These are phyloP conservation scores for Pezicula radicicola DNA, from an alignment of 2,329 filamentous ascomycete genomes.

Conservation along the genomic window DNA sequence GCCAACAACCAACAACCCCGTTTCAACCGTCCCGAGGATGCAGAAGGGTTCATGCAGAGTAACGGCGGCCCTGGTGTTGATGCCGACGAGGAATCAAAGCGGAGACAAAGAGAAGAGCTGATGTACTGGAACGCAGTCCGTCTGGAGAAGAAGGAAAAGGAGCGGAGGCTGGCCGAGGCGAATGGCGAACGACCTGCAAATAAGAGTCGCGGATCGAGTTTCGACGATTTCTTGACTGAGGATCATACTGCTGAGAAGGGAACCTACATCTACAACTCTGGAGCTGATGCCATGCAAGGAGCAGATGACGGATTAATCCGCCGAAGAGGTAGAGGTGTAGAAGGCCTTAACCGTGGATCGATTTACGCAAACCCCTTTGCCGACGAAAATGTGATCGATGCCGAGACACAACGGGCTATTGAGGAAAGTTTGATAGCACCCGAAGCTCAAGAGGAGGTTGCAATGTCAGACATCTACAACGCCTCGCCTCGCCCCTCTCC, in stretches of 20 bases:
- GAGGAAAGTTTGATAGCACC: constrained; percentile 41
- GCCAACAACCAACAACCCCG: constrained; percentile 39
- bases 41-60: constrained; percentile 58
- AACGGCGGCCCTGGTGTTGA: constrained; percentile 46
- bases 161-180: constrained; percentile 19
- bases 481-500: constrained; percentile 8
- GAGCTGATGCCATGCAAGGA: constrained; percentile 39
- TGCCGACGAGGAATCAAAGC: constrained; percentile 59
- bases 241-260: constrained; percentile 51
- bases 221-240: constrained; percentile 56
- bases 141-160: constrained; percentile 43
- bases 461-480: constrained; percentile 48
- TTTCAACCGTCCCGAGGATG: constrained; percentile 65
- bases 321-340: constrained; percentile 43
- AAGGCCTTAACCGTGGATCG: constrained; percentile 40
- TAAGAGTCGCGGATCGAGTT: constrained; percentile 29
- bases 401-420: constrained; percentile 40
- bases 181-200: constrained; percentile 21
- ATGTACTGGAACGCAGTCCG: constrained; percentile 62
- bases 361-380: constrained; percentile 57
- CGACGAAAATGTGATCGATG: constrained; percentile 29
- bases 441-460: constrained; percentile 40
- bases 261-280: constrained; percentile 55
- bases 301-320: constrained; percentile 44
- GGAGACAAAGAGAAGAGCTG: constrained; percentile 60